phyloP scores from a whole-genome alignment of 768 basidiomycete species.

The Boletus sensibilis region DNA sequence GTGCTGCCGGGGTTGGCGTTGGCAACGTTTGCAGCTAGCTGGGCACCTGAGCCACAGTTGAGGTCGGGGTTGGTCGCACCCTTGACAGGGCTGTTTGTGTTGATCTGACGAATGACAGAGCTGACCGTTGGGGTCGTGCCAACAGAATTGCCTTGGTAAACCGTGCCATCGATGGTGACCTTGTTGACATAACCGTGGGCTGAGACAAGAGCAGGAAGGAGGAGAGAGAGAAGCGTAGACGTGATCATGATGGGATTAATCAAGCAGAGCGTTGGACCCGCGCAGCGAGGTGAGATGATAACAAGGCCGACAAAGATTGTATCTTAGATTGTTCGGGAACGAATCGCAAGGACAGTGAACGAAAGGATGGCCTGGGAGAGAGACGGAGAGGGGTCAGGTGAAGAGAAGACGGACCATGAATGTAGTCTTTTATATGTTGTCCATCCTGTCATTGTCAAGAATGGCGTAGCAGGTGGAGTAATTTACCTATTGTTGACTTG shows the following conservation, averaged over 20 bases:
- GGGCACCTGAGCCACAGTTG: constrained; percentile 57
- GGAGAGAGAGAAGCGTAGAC: constrained; percentile 12
- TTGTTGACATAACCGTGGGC: constrained; percentile 30
- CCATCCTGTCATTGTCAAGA: not conserved
- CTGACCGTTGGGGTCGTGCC: constrained; percentile 25
- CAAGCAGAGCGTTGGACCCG: constrained; percentile 5
- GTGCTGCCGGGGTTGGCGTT: constrained; percentile 58
- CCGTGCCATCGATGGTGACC: constrained; percentile 29
- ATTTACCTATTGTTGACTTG: not conserved
- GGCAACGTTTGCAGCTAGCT: constrained; percentile 45
- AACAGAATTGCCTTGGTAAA: constrained; percentile 32
- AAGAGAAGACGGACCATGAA: not conserved
- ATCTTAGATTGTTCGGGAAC: not conserved
- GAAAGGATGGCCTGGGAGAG: not conserved
- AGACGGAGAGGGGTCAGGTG: not conserved
- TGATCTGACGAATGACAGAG: constrained; percentile 44
- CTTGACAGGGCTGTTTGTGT: constrained; percentile 48
- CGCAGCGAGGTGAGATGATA: constrained; percentile 19
- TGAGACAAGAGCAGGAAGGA: constrained; percentile 26
- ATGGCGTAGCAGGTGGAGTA: not conserved
- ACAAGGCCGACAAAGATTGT: not conserved
- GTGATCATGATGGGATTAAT: constrained; percentile 14
- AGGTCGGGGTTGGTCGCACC: constrained; percentile 53
- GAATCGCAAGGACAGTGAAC: not conserved
- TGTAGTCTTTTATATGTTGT: not conserved